phyloP scores from a whole-genome alignment of 768 basidiomycete species.

The Glaciozyma martinii region DNA sequence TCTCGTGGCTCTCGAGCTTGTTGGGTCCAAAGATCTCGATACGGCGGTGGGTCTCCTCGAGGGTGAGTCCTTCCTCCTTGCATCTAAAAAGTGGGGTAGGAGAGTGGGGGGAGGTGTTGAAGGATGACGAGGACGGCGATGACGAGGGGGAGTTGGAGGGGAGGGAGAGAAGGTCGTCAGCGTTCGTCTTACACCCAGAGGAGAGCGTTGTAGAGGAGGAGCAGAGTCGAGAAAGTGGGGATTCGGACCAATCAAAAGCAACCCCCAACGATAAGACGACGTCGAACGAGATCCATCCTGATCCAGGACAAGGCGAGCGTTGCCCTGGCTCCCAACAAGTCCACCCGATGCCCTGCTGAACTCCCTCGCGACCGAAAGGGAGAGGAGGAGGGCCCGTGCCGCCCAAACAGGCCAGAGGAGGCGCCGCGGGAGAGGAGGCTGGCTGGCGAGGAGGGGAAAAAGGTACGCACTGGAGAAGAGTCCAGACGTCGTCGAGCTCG shows the following conservation, averaged over 20 bases:
- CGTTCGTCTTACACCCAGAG: no score
- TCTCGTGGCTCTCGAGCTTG: conserved; percentile 82
- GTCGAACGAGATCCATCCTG: no score
- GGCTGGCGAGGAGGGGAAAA: not conserved
- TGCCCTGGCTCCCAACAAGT: no score
- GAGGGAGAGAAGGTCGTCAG: not conserved
- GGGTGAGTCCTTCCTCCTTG: conserved; percentile 63
- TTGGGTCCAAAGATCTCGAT: conserved; percentile 91
- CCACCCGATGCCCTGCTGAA: no score
- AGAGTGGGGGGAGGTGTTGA: not conserved
- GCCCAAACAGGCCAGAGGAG: no score
- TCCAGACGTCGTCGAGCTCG: conserved; percentile 92
- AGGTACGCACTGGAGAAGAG: conserved; percentile 60
- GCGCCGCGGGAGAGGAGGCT: no score
- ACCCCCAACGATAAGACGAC: no score
- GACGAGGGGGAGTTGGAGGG: not conserved
- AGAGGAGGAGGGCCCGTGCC: no score
- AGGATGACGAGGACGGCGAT: not conserved
- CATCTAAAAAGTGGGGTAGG: conserved; percentile 43
- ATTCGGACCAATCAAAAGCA: no score
- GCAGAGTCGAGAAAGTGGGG: no score
- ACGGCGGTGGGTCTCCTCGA: conserved; percentile 70
- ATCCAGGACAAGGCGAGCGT: no score
- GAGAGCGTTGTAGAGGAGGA: not conserved
- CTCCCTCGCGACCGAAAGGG: no score